Evolutionary conservation across 306 rosid species (phyloP).

Genomic region (Vigna hirtella): DNA sequence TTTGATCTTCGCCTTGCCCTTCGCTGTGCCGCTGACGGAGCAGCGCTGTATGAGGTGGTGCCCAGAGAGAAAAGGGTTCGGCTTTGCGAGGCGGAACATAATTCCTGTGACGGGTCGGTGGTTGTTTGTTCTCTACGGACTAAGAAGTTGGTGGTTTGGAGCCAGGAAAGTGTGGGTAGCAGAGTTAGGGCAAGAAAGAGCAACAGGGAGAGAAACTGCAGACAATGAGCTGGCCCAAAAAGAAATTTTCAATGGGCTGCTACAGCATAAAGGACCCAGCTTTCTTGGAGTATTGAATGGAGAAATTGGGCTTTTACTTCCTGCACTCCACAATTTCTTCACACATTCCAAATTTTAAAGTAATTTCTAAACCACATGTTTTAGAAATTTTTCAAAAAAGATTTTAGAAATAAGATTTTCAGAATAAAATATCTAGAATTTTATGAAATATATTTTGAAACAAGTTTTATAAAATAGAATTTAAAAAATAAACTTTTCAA

Average conservation of each 20-base stretch:
- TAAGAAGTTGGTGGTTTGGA: neutral
- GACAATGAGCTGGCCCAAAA: neutral
- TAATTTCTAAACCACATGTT: too few species aligned
- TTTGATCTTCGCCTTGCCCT: slow-evolving; percentile 58
- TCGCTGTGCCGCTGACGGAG: slow-evolving; percentile 54
- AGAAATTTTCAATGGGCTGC: neutral
- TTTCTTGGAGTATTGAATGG: too few species aligned
- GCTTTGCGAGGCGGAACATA: slow-evolving; percentile 50
- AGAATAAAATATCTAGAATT: too few species aligned
- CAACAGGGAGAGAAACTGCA: neutral
- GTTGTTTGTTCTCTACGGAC: neutral
- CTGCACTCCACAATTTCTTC: too few species aligned
- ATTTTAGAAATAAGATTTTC: too few species aligned
- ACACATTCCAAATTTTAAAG: too few species aligned
- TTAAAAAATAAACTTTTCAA: too few species aligned
- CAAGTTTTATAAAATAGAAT: too few species aligned
- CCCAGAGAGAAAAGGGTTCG: slow-evolving; percentile 31
- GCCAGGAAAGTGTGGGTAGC: neutral
- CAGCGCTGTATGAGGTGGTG: slow-evolving; percentile 51
- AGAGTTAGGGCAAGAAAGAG: slow-evolving; percentile 15
- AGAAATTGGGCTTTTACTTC: too few species aligned
- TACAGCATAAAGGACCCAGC: neutral
- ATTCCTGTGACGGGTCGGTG: slow-evolving; percentile 16
- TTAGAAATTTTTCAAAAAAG: too few species aligned
- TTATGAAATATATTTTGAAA: too few species aligned